A percentile compares a stretch with the other conserved stretches of the same genome.
phyloP scores from a whole-genome alignment of 2,329 filamentous ascomycete species.

The Orbilia blumenaviensis region DNA sequence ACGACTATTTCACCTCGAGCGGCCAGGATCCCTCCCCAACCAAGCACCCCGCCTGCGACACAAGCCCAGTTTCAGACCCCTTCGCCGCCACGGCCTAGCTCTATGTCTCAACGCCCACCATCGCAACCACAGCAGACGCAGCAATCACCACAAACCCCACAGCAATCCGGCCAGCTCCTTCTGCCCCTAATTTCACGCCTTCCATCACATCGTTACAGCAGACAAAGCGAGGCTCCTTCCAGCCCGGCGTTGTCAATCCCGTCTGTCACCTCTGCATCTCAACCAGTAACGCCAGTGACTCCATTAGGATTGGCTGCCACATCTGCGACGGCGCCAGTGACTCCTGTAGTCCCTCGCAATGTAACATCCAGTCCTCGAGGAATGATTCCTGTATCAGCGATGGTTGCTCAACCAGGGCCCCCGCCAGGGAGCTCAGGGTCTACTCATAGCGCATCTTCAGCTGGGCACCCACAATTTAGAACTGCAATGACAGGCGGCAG shows the following conservation, averaged over 20 bases:
- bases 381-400: conserved; percentile 51
- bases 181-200: conserved; percentile 47
- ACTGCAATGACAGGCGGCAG: conserved; percentile 28
- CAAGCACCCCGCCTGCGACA: conserved; percentile 1
- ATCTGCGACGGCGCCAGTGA: conserved; percentile 41
- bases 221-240: background rate
- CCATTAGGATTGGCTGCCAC: conserved; percentile 15
- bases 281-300: conserved; percentile 32
- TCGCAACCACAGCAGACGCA: background rate
- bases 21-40: conserved; percentile 2
- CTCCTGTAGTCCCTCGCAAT: conserved; percentile 29
- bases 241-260: conserved; percentile 45
- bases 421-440: conserved; percentile 49
- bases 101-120: background rate
- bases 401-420: conserved; percentile 46
- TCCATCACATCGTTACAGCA: conserved; percentile 39
- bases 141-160: background rate
- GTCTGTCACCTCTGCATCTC: conserved; percentile 26
- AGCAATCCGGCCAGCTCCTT: conserved; percentile 6
- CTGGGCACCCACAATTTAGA: conserved; percentile 49
- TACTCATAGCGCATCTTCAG: conserved; percentile 17
- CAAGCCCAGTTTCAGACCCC: conserved; percentile 10
- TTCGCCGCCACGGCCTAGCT: conserved; percentile 7
- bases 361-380: conserved; percentile 9
- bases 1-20: background rate